Percentiles rank a stretch among this genome's conserved stretches.
Evolutionary conservation across 768 basidiomycete genomes (phyloP).

Genomic region (Plicaturopsis crispa): DNA sequence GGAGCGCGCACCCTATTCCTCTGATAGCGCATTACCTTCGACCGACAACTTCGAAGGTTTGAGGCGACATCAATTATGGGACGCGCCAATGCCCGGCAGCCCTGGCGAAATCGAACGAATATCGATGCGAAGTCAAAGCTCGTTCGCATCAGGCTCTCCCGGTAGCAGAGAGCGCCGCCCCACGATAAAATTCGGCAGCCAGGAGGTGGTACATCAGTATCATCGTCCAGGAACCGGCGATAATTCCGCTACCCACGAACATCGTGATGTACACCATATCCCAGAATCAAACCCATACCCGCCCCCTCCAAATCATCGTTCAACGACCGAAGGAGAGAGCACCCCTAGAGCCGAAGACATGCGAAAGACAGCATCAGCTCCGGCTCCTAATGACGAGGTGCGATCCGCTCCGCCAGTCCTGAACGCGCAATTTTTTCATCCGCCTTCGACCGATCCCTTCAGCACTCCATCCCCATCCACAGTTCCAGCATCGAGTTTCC

Average conservation of each 20-base stretch:
- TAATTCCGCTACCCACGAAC: slow-evolving; percentile 39
- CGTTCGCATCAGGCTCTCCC: slow-evolving; percentile 25
- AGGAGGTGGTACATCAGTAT: slow-evolving; percentile 74
- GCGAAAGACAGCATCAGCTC: slow-evolving; percentile 1
- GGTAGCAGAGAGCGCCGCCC: slow-evolving; percentile 33
- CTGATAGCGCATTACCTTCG: slow-evolving; percentile 1
- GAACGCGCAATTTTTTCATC: slow-evolving; percentile 9
- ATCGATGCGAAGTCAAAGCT: slow-evolving; percentile 8
- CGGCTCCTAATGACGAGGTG: slow-evolving; percentile 1
- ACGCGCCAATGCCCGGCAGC: slow-evolving; percentile 66
- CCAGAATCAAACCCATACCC: slow-evolving; percentile 30
- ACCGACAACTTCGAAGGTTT: slow-evolving; percentile 40
- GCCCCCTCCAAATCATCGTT: slow-evolving; percentile 17
- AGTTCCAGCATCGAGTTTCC: slow-evolving; percentile 30
- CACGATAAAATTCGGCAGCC: slow-evolving; percentile 70
- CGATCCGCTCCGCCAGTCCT: slow-evolving; percentile 5
- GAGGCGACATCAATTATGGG: slow-evolving; percentile 80
- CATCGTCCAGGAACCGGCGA: slow-evolving; percentile 45
- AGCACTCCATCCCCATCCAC: not conserved
- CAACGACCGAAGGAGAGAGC: slow-evolving; percentile 6
- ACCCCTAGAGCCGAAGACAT: not conserved
- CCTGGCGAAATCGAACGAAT: slow-evolving; percentile 10
- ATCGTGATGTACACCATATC: slow-evolving; percentile 20
- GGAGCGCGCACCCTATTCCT: slow-evolving; percentile 23
- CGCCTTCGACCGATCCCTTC: slow-evolving; percentile 23